These are phyloP conservation scores for Fusarium nematophilum DNA, from an alignment of 2,329 filamentous ascomycete genomes.

Conservation along the genomic window DNA sequence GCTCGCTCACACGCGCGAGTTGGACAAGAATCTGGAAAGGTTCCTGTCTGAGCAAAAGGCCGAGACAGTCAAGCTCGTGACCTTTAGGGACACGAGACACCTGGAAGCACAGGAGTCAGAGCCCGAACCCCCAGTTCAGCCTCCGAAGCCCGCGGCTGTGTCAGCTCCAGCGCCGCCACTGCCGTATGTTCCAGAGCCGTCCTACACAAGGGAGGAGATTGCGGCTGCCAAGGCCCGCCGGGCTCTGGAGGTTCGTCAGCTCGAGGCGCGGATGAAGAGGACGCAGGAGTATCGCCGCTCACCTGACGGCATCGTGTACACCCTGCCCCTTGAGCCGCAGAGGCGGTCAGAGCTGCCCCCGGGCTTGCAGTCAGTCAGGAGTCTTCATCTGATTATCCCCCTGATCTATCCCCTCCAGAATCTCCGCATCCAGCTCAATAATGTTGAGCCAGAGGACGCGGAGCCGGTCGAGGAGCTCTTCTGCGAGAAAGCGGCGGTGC, in stretches of 20 bases:
- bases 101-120: slow-evolving; percentile 44
- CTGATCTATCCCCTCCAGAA: slow-evolving; percentile 77
- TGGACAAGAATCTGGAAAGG: slow-evolving; percentile 78
- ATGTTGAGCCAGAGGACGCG: slow-evolving; percentile 69
- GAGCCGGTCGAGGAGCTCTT: slow-evolving; percentile 75
- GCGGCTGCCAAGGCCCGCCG: slow-evolving; percentile 71
- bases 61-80: slow-evolving; percentile 77
- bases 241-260: slow-evolving; percentile 74
- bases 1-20: slow-evolving; percentile 72
- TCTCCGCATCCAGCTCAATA: slow-evolving; percentile 73
- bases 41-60: slow-evolving; percentile 77
- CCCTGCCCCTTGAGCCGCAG: slow-evolving; percentile 75
- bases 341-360: slow-evolving; percentile 70
- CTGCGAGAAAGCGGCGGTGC: slow-evolving; percentile 64
- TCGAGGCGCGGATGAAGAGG: slow-evolving; percentile 80
- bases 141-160: slow-evolving; percentile 17
- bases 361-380: slow-evolving; percentile 70
- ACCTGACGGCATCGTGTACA: slow-evolving; percentile 76
- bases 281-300: slow-evolving; percentile 75
- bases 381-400: slow-evolving; percentile 76
- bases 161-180: slow-evolving; percentile 20
- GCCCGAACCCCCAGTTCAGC: not conserved
- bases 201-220: slow-evolving; percentile 70
- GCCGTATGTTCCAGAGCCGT: slow-evolving; percentile 57
- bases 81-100: slow-evolving; percentile 68